Evolutionary conservation across 257 asterid species (phyloP), one percentile per base, ranked within the genome.

Genomic region (Mentha longifolia): DNA sequence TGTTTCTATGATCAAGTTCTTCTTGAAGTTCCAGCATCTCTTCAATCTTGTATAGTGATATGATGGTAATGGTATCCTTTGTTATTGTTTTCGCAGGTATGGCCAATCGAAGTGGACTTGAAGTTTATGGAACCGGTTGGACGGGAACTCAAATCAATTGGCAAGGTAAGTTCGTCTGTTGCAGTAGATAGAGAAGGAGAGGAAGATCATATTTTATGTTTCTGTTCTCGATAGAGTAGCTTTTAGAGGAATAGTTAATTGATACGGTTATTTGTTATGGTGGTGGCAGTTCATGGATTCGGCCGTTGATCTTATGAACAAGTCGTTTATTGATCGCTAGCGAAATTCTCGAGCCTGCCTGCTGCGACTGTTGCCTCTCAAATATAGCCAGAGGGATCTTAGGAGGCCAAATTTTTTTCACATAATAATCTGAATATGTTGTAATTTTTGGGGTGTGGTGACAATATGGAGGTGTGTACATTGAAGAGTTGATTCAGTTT

Each of bases 71-170:
- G 55, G 15, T 67, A 33, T 37, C 68, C 55, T 6, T 12, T 17
- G 33, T 47, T 41, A 11, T 66, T 55, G 11, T 60, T 31, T 67
- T 43, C 72, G 77, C 80, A 92, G 99, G 95, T 95, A 5, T 94
- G 98, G 99, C 98, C 99, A 61, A 85, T 92, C 76, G 98, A 89
- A 43, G 68, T 94, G 35, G 93, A 94, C 85, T 75, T 92, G 78
- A 95, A 88, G 73, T 95, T 95, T 73, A 83, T 92, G 87, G 94
- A 92, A 84, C 99, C 99, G 7, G 89, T 95, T 55, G 98, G 91
- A 1, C 87, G 95, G 58, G 92, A 95, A 84, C 96, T 95, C 73
- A 83, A 85, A 82, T 55, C 84, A 52, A 74, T 89, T 67, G 98
- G 97, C 77, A 88, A 82, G 87, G 99, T 89, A 77, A 55, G 73